Percentiles rank a stretch among this genome's conserved stretches.
Conservation (phyloP, 2,329 filamentous ascomycete species). For the Trichoderma gracile region DNA sequence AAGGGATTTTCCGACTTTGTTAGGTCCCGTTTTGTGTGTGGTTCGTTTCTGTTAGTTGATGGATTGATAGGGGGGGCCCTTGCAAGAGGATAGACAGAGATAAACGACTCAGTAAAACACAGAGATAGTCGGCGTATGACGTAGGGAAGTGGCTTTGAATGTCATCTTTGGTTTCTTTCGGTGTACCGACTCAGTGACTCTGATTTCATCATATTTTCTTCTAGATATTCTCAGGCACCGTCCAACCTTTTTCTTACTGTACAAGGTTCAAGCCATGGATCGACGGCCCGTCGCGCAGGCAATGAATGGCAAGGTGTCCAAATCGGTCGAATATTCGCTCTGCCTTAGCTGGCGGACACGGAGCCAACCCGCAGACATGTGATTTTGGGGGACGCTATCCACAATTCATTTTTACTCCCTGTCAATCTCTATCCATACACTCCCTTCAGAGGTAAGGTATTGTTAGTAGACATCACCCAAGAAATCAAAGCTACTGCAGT, state of each 20-base stretch:
- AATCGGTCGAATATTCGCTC: not conserved
- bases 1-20: constrained; percentile 1
- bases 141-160: not conserved
- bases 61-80: not conserved
- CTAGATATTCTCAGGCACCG: too few species aligned
- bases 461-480: too few species aligned
- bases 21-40: too few species aligned
- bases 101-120: not conserved
- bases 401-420: not conserved
- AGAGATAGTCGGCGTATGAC: not conserved
- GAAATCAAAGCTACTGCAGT: too few species aligned
- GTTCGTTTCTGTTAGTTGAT: not conserved
- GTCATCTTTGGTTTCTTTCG: not conserved
- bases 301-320: not conserved
- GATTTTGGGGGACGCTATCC: constrained; percentile 2
- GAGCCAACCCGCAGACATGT: constrained; percentile 4
- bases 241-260: not conserved
- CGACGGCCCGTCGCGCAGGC: constrained; percentile 15
- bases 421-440: not conserved
- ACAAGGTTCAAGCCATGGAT: constrained; percentile 5
- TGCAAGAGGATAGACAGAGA: not conserved
- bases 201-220: not conserved
- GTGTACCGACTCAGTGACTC: not conserved
- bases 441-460: too few species aligned
- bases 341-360: constrained; percentile 1